phyloP scores from a whole-genome alignment of 371 early-diverging fungal species.

The Syncephalastrum racemosum region DNA sequence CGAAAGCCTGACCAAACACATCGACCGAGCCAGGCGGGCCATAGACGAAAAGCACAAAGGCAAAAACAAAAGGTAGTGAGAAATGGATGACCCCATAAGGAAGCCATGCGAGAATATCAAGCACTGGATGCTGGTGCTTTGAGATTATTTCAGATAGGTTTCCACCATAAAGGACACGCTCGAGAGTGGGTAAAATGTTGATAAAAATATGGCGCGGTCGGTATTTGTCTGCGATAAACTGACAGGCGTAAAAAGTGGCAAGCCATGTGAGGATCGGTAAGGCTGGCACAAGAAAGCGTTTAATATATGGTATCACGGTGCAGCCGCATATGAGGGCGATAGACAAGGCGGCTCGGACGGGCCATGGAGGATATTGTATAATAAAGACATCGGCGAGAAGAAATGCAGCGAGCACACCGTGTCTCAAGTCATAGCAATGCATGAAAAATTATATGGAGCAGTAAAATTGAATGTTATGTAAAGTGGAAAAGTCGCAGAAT shows the following conservation, averaged over 20 bases:
- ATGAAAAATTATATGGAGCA: too few relatives aligned
- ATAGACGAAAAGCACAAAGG: slow-evolving; percentile 43
- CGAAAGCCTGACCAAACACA: slow-evolving; percentile 64
- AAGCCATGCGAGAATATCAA: slow-evolving; percentile 71
- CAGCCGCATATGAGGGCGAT: too few relatives aligned
- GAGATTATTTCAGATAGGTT: slow-evolving; percentile 67
- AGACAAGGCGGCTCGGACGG: too few relatives aligned
- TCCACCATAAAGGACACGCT: slow-evolving; percentile 69
- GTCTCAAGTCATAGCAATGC: too few relatives aligned
- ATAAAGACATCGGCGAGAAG: too few relatives aligned
- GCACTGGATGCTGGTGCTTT: slow-evolving; percentile 47
- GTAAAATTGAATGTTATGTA: too few relatives aligned
- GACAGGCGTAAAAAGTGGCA: slow-evolving; percentile 61
- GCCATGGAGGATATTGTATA: too few relatives aligned
- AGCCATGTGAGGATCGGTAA: slow-evolving; percentile 70
- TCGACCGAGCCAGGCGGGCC: slow-evolving; percentile 57
- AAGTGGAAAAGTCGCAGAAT: too few relatives aligned
- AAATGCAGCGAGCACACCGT: too few relatives aligned
- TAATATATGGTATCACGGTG: slow-evolving; percentile 37
- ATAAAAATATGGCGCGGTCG: slow-evolving; percentile 68
- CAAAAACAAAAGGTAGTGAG: slow-evolving; percentile 60
- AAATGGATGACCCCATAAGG: slow-evolving; percentile 77
- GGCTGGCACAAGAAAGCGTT: slow-evolving; percentile 56
- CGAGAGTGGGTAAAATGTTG: slow-evolving; percentile 65
- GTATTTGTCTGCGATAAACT: slow-evolving; percentile 60